Conservation (phyloP, 129 eudicot species). For the Flaveria linearis region DNA sequence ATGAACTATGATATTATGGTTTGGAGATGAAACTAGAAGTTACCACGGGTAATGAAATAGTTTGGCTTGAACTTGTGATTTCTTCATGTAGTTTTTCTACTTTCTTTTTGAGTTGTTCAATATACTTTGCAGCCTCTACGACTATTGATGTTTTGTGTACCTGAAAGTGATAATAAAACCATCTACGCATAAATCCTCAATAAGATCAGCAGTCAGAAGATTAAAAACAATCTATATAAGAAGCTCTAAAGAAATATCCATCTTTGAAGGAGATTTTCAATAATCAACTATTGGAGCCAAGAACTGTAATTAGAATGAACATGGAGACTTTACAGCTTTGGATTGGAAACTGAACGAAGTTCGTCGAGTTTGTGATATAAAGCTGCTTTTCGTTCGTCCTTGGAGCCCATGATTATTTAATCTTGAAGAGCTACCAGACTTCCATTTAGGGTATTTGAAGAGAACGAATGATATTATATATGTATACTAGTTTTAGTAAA, state of each 20-base stretch:
- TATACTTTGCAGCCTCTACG: slow-evolving; percentile 66
- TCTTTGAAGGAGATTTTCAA: too few species aligned
- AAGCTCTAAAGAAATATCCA: too few species aligned
- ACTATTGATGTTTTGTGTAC: slow-evolving; percentile 57
- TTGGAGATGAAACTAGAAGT: not conserved
- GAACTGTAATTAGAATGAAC: not conserved
- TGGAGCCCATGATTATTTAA: slow-evolving; percentile 31
- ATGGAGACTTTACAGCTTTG: slow-evolving; percentile 35
- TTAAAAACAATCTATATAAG: not conserved
- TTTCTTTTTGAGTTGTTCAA: slow-evolving; percentile 55
- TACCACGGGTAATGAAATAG: slow-evolving; percentile 45
- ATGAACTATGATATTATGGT: not conserved
- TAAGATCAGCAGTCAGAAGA: not conserved
- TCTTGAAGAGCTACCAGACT: slow-evolving; percentile 10
- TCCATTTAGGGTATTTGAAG: slow-evolving; percentile 9
- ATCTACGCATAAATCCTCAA: not conserved
- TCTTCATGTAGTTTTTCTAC: slow-evolving; percentile 57
- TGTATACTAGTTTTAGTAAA: too few species aligned
- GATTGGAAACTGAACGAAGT: slow-evolving; percentile 52
- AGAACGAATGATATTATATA: not conserved
- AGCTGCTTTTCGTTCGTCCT: slow-evolving; percentile 37
- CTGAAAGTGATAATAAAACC: slow-evolving; percentile 33
- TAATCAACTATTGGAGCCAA: not conserved
- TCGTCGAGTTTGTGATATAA: slow-evolving; percentile 39
- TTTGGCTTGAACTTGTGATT: slow-evolving; percentile 30